Evolutionary conservation across 495 filamentous ascomycete genomes (phyloP), one percentile per base, ranked within the genome.

Genomic region (Podospora pseudopauciseta): DNA sequence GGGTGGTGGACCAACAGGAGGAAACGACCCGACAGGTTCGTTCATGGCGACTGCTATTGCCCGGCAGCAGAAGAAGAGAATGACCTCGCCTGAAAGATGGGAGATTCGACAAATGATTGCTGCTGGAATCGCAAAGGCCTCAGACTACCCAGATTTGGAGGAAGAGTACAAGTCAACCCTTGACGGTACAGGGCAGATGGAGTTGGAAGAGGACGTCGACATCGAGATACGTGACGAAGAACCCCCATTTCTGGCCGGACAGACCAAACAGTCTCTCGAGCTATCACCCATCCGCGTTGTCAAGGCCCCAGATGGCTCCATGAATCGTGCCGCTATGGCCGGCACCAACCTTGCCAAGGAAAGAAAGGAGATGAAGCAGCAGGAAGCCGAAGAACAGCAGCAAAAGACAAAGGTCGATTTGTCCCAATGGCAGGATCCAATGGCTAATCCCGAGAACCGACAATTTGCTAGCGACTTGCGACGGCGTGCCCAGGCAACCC

Each of bases 201-300:
- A 97, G 76, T 87, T 97, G 68, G 95, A 99, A 80, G 93, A 97
- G 79, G 95, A 99, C 76, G 86, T 98, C 9, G 95, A 99, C 78
- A 99, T 99, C 70, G 95, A 99, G 77, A 91, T 99, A 59, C 85
- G 88, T 73, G 96, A 97, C 68, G 96, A 98, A 73, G 95, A 99
- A 72, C 95, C 95, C 16, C 96, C 96, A 0, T 99, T 99, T 84
- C 79, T 99, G 57, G 92, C 92, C 9, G 95, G 95, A 1, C 96
- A 98, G 79, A 99, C 95, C 2, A 97, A 97, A 73, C 94, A 96
- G 77, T 94, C 91, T 20, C 84, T 98, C 11, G 96, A 98, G 74
- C 79, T 99, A 11, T 97, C 93, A 6, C 95, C 95, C 2, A 98
- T 99, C 68, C 84, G 95, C 73, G 93, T 99, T 15, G 91, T 99